Percentiles rank a stretch among this genome's conserved stretches.
Evolutionary conservation across 371 early-diverging fungal genomes (phyloP).

Genomic region (Chytridium lagenaria): DNA sequence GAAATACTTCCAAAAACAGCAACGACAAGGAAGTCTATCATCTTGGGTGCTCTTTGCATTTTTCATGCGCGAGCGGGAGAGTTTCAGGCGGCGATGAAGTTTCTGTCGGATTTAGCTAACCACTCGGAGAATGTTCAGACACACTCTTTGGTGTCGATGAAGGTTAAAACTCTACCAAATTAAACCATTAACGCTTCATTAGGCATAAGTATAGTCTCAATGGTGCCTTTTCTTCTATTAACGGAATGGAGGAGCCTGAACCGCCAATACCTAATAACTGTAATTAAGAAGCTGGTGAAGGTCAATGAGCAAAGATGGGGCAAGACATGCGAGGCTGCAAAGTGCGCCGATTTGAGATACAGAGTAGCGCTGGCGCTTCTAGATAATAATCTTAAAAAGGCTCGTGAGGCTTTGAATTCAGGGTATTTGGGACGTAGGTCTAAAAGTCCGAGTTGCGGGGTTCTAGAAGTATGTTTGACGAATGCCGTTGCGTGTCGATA

Average conservation of each 20-base stretch:
- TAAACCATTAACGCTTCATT: background rate
- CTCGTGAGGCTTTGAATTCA: background rate
- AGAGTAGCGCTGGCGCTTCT: background rate
- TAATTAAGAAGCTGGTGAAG: background rate
- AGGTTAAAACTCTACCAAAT: background rate
- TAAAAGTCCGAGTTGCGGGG: background rate
- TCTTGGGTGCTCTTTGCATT: background rate
- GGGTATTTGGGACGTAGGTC: background rate
- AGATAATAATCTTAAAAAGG: background rate
- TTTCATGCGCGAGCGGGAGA: background rate
- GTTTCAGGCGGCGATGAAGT: background rate
- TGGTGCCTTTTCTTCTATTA: constrained; percentile 1
- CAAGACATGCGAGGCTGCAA: background rate
- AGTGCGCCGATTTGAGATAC: background rate
- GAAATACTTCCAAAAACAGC: constrained; percentile 5
- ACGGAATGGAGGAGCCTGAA: constrained; percentile 6
- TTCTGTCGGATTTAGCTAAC: background rate
- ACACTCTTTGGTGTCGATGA: background rate
- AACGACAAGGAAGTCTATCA: background rate
- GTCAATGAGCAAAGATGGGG: background rate
- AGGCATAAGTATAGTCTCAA: background rate
- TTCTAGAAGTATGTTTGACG: background rate
- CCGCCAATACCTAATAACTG: background rate
- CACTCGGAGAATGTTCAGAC: background rate
- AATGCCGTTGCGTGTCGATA: background rate